Evolutionary conservation across 2,329 filamentous ascomycete genomes (phyloP).

Genomic region (Ceratocystis smalleyi): DNA sequence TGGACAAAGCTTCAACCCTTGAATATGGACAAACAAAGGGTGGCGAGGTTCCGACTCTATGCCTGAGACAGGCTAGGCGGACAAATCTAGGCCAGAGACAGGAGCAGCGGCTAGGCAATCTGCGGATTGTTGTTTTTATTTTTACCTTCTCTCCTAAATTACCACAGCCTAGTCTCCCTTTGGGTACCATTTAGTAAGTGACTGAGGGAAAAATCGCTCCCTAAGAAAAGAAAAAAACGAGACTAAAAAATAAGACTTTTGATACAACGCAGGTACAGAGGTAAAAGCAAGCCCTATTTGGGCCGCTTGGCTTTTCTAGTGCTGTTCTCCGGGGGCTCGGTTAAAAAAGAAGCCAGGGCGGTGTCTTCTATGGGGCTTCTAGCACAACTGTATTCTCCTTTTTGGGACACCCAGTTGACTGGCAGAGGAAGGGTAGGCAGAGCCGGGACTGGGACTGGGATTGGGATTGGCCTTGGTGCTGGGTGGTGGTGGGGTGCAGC

Average conservation of each 20-base stretch:
- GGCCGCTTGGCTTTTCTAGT: background rate
- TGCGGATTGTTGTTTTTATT: background rate
- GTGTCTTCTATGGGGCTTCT: conserved; percentile 4
- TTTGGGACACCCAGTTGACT: background rate
- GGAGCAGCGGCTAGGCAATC: background rate
- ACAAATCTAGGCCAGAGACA: background rate
- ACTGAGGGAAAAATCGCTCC: background rate
- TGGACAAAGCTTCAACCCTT: background rate
- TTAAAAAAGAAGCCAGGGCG: background rate
- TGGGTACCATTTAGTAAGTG: background rate
- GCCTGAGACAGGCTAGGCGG: background rate
- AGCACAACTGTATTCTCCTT: conserved; percentile 2
- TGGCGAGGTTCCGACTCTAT: background rate
- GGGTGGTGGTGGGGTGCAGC: background rate
- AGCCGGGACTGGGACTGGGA: background rate
- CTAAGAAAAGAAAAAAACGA: background rate
- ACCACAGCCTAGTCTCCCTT: background rate
- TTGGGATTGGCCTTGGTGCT: background rate
- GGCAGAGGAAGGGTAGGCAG: too few species aligned
- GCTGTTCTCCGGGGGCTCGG: background rate
- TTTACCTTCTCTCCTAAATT: background rate
- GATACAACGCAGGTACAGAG: background rate
- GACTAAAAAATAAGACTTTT: background rate
- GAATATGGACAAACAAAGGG: background rate
- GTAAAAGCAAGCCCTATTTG: background rate